These are phyloP conservation scores for Simplicillium aogashimaense DNA, from an alignment of 2,329 filamentous ascomycete species.

Conservation along the genomic window DNA sequence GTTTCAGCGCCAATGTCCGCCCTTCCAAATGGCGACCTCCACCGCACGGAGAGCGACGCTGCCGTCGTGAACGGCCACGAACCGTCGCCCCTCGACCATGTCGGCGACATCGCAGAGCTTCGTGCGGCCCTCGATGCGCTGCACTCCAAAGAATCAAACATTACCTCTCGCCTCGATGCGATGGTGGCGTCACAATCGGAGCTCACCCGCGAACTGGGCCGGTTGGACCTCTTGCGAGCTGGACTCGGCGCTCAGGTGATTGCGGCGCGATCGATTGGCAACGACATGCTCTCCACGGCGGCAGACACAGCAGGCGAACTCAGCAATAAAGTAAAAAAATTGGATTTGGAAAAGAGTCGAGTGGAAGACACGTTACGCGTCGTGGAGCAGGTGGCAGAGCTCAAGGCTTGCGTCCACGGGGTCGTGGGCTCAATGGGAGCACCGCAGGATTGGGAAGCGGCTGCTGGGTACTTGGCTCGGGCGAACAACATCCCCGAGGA, in stretches of 20 bases:
- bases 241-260: constrained; percentile 81
- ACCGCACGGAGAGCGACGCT: constrained; percentile 18
- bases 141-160: constrained; percentile 62
- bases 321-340: constrained; percentile 73
- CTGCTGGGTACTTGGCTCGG: constrained; percentile 77
- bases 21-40: constrained; percentile 32
- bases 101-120: constrained; percentile 68
- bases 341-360: constrained; percentile 84
- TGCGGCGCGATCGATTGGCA: constrained; percentile 72
- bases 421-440: constrained; percentile 95
- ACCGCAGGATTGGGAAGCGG: constrained; percentile 97
- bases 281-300: constrained; percentile 81
- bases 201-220: constrained; percentile 74
- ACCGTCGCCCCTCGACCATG: constrained; percentile 48
- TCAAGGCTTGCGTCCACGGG: constrained; percentile 92
- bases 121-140: constrained; percentile 66
- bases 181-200: constrained; percentile 78
- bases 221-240: constrained; percentile 81
- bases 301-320: constrained; percentile 78
- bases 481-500: constrained; percentile 71
- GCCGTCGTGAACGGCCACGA: constrained; percentile 8
- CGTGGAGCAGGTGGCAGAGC: constrained; percentile 91
- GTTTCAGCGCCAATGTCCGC: constrained; percentile 35
- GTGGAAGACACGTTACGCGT: constrained; percentile 86
- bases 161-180: constrained; percentile 65